Base-by-base conservation (phyloP, 2,329 filamentous ascomycete genomes). In the Botryotinia narcissicola region DNA sequence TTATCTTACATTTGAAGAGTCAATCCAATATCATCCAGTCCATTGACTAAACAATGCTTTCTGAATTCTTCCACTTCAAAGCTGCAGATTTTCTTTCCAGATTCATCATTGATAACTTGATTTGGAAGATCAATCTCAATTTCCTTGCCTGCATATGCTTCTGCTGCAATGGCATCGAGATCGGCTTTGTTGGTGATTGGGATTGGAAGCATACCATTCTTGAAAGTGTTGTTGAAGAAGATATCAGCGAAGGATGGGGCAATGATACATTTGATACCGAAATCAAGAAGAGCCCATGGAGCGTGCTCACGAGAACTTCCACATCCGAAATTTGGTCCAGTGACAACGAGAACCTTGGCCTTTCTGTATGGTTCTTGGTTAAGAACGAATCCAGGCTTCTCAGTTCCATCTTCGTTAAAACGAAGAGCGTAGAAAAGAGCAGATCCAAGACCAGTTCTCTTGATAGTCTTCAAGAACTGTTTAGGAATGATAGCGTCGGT, bases 191-290 rank as follows among this genome's bases (percentile, higher is more conserved):
- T 73, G 68, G 87, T 85, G 81, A 98, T 92, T 74, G 87, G 84
- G 75, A 98, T 90, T 66, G 95, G 95, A 76, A 98, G 86, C 96
- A 98, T 98, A 85, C 95, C 95, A 86, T 99, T 99, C 88, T 99
- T 98, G 89, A 98, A 98, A n/a, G 93, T 96, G 87, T 99, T 99
- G 89, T 97, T 98, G 89, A 95, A 97, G 90, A 98, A 98, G 83
- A 99, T 99, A 81, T 97, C 94, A 74, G 92, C 93, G 78, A 89
- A 93, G n/a, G 92, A 95, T 1, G 94, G 93, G 1, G 95, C 96
- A 78, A 98, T 97, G 80, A 98, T 88, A 82, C 92, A 95, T 81
- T 92, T 93, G 85, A 99, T 97, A 78, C 96, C 96, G 79, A 98
- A 98, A 84, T 98, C 96, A 73, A 97, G 90, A 37, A 98, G 88